Base-by-base conservation (phyloP, 768 basidiomycete species). In the Pleurotus ostreatus region DNA sequence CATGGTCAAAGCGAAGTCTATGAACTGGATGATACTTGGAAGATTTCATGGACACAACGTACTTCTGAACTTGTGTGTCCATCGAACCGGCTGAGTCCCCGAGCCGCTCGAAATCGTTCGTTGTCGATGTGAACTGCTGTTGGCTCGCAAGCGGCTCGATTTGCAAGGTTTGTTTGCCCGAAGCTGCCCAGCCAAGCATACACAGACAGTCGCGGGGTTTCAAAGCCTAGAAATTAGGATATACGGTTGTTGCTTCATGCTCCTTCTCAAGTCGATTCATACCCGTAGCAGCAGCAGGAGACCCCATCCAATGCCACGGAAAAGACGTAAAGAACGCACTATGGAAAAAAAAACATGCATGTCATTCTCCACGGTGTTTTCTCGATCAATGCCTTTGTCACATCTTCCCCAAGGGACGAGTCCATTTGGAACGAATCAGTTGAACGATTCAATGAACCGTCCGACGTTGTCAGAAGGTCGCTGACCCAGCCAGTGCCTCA, bases 61-160 rank as follows among this genome's bases (percentile, higher is more conserved):
- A 76, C 74, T 74, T 75, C 69, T 63, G 66, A 56, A 66, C 65
- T 65, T 67, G 65, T 47, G 69, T 63, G 64, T 68, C 73, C 75
- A 77, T 75, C 67, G 70, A 71, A 74, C 71, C 72, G 66, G 55
- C 44, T 49, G 56, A 45, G 43, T 49, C 23, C 55, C 55, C 48
- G 30, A 57, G 38, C 51, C 25, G 59, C 30, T 46, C 54, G 61
- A 62, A 51, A 54, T 57, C 56, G 55, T 60, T 55, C 61, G 58
- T 55, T 60, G 58, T 25, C 15, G 52, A 11, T 58, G 57, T 57
- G 25, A 51, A 51, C 45, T 45, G 49, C 30, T 30, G 22, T 51
- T 61, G 66, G 69, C 66, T 69, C 66, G 65, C 59, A 57, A 55
- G 30, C 52, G 68, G 68, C 68, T 70, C 70, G 66, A 62, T 64